Base-by-base conservation (phyloP, 1,284 basidiomycete genomes). In the Clitocybe nebularis region DNA sequence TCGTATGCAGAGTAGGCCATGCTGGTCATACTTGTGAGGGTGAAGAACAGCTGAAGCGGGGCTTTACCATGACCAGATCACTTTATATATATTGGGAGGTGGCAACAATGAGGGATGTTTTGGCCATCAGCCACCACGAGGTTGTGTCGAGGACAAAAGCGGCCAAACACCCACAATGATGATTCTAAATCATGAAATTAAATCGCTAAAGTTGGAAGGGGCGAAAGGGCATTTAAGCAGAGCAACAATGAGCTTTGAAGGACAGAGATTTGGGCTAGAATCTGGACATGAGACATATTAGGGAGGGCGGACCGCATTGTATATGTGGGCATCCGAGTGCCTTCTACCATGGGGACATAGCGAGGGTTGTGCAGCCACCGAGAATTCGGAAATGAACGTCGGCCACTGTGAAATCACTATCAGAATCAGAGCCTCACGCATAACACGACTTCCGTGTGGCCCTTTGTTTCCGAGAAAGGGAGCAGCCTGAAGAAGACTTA, bases 1-100 rank as follows among this genome's bases (percentile, higher is more conserved):
- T 67, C 64, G 53, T 67, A 67, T 21, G 58, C 54, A 26, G 62
- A 52, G 49, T 65, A 68, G 29, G 65, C 61, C 59, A 68, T 65
- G 17, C 52, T 36, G 20, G 49, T 41, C 48, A 52, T 49, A 21
- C 41, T 30, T 57, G 21, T 48, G 51, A 39, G 58, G 58, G 36
- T 57, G 24, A 29, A 32, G 19, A 22, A 41, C 42, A 40, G 32
- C 16, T 25, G 25, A 36, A 35, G 44, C n/a, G n/a, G n/a, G n/a
- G n/a, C n/a, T n/a, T n/a, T n/a, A n/a, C n/a, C n/a, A n/a, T n/a
- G n/a, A n/a, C n/a, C n/a, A n/a, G n/a, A n/a, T n/a, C n/a, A n/a
- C n/a, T 50, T 50, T 57, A 53, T 53, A 53, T 30, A 29, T 10
- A 39, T 11, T 22, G 17, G 8, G 44, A 40, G 29, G 39, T 36